These are phyloP conservation scores for Talaromyces funiculosus DNA, from an alignment of 2,329 filamentous ascomycete genomes.

Conservation along the genomic window DNA sequence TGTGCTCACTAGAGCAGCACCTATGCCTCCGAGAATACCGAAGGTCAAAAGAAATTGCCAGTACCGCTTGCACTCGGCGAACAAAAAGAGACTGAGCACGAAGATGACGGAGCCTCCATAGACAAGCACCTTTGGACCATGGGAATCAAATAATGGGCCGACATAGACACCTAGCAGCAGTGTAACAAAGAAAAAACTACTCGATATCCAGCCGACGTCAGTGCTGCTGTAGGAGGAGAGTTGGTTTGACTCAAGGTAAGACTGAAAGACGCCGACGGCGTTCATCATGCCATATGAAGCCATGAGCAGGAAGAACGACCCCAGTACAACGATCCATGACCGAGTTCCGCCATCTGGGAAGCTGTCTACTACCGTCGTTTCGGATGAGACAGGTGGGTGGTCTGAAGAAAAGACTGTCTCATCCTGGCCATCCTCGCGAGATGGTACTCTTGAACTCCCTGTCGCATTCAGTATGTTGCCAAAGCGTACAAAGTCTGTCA, in stretches of 20 bases:
- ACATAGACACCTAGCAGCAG: slow-evolving; percentile 44
- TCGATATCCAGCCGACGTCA: slow-evolving; percentile 48
- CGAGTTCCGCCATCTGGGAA: slow-evolving; percentile 32
- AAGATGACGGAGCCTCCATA: slow-evolving; percentile 36
- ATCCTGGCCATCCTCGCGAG: not conserved
- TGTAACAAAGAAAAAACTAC: slow-evolving; percentile 43
- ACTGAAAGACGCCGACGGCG: slow-evolving; percentile 46
- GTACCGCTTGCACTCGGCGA: slow-evolving; percentile 44
- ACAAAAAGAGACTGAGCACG: slow-evolving; percentile 39
- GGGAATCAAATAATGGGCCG: slow-evolving; percentile 47
- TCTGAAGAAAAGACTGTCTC: not conserved
- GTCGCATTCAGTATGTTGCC: not conserved
- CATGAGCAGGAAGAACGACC: slow-evolving; percentile 36
- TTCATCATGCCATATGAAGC: slow-evolving; percentile 46
- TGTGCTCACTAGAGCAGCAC: slow-evolving; percentile 34
- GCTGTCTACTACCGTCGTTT: slow-evolving; percentile 6
- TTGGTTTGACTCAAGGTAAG: slow-evolving; percentile 44
- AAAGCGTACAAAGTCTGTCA: not conserved
- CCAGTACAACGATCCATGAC: slow-evolving; percentile 34
- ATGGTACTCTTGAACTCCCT: not conserved
- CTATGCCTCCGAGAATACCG: slow-evolving; percentile 33
- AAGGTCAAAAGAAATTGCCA: slow-evolving; percentile 46
- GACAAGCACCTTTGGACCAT: slow-evolving; percentile 42
- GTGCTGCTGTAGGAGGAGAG: slow-evolving; percentile 39
- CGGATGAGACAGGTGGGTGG: not conserved